A percentile compares a stretch with the other conserved stretches of the same genome.
Conservation (phyloP, 2,329 filamentous ascomycete species). For the Dactylellina cionopaga region DNA sequence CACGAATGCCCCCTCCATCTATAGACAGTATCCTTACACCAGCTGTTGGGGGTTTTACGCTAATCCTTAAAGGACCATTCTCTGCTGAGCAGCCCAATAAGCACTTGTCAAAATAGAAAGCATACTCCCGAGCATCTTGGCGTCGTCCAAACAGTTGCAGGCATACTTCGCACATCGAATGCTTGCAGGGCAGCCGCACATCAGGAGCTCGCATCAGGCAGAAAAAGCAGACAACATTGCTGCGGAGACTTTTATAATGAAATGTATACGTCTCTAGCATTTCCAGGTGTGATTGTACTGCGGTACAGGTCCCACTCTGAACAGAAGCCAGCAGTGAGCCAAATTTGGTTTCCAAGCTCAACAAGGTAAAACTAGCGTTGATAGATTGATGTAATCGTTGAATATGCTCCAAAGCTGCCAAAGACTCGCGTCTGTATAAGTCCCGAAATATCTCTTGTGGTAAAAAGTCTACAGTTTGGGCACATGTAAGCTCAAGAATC, state of each 20-base stretch:
- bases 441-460: slow-evolving; percentile 6
- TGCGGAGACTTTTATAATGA: neutral
- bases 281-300: neutral
- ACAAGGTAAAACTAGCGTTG: neutral
- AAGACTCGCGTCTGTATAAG: neutral
- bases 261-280: neutral
- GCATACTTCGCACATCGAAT: slow-evolving; percentile 12
- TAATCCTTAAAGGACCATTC: neutral
- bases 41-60: slow-evolving; percentile 1
- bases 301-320: neutral
- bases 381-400: neutral
- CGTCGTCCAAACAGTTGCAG: slow-evolving; percentile 7
- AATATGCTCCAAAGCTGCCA: neutral
- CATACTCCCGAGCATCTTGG: neutral
- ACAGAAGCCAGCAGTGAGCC: neutral
- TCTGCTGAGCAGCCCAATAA: neutral
- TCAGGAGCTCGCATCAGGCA: slow-evolving; percentile 10
- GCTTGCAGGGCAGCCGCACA: slow-evolving; percentile 4
- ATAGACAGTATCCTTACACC: slow-evolving; percentile 14
- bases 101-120: neutral
- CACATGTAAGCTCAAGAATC: neutral
- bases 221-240: neutral
- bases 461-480: neutral
- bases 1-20: slow-evolving; percentile 16
- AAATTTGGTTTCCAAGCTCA: slow-evolving; percentile 1